phyloP scores from a whole-genome alignment of 106 monocot species.

The Allium fistulosum region DNA sequence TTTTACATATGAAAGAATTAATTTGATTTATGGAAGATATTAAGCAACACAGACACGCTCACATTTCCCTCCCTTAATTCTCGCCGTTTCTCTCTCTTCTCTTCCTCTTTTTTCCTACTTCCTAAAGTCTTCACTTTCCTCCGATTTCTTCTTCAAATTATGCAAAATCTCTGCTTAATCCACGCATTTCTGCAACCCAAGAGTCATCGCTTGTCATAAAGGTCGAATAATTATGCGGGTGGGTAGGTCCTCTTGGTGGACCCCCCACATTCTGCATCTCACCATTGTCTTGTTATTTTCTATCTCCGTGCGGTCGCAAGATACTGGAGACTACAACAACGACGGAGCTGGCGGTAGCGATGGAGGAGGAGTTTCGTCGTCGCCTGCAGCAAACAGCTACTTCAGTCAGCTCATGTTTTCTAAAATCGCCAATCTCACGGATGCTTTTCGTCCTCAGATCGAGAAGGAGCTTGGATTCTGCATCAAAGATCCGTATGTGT shows the following conservation, averaged over 20 bases:
- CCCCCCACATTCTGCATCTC: constrained; percentile 1
- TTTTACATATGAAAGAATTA: no score
- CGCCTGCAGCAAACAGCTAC: constrained; percentile 3
- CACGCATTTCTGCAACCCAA: no score
- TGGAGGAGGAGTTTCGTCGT: not conserved
- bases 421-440: constrained; percentile 12
- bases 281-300: not conserved
- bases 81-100: constrained; percentile 1
- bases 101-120: not conserved
- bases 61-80: constrained; percentile 5
- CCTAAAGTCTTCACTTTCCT: no score
- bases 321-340: not conserved
- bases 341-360: not conserved
- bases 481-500: constrained; percentile 28
- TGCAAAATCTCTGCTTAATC: no score
- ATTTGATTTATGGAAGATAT: no score
- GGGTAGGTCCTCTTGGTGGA: not conserved
- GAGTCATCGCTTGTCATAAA: no score
- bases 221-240: not conserved
- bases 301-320: constrained; percentile 1
- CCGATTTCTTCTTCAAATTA: no score
- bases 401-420: constrained; percentile 8
- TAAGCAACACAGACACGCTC: not conserved
- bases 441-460: not conserved
- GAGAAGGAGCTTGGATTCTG: constrained; percentile 28